Evolutionary conservation across 768 basidiomycete genomes (phyloP).

Genomic region (Grammothele lineata): DNA sequence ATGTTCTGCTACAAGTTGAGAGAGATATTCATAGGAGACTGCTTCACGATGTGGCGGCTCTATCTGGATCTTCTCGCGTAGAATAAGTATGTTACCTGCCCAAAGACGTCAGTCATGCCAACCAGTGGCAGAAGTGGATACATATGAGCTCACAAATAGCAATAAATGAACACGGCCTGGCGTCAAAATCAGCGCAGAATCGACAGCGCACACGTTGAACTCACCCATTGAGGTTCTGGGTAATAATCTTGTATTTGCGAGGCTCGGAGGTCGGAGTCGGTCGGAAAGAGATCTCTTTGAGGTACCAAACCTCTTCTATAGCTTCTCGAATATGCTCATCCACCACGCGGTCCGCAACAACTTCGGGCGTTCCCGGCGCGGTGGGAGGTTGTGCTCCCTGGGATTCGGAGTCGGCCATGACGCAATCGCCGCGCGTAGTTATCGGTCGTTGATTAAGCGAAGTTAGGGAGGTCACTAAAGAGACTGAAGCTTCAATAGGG

Average conservation of each 20-base stretch:
- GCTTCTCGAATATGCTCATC: slow-evolving; percentile 6
- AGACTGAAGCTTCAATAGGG: neutral
- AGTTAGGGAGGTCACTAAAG: neutral
- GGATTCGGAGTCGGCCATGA: neutral
- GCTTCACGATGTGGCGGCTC: slow-evolving; percentile 57
- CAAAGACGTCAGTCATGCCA: neutral
- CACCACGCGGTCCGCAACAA: neutral
- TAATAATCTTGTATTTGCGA: slow-evolving; percentile 57
- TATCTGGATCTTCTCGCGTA: slow-evolving; percentile 78
- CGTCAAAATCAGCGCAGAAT: neutral
- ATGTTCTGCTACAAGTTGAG: slow-evolving; percentile 80
- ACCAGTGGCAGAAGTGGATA: neutral
- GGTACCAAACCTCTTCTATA: slow-evolving; percentile 64
- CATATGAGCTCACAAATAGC: slow-evolving; percentile 62
- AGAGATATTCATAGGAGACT: slow-evolving; percentile 83
- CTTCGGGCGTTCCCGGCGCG: neutral
- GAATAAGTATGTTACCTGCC: slow-evolving; percentile 84
- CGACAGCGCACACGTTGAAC: slow-evolving; percentile 22
- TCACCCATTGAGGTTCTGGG: slow-evolving; percentile 82
- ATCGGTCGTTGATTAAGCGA: neutral
- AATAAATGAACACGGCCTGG: slow-evolving; percentile 86
- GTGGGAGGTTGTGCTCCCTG: neutral
- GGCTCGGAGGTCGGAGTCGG: slow-evolving; percentile 20
- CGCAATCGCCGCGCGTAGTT: neutral
- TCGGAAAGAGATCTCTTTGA: slow-evolving; percentile 62